Evolutionary conservation across 208 protist genomes (phyloP), one percentile per base, ranked within the genome.

Genomic region (Trichomonas vaginalis): DNA sequence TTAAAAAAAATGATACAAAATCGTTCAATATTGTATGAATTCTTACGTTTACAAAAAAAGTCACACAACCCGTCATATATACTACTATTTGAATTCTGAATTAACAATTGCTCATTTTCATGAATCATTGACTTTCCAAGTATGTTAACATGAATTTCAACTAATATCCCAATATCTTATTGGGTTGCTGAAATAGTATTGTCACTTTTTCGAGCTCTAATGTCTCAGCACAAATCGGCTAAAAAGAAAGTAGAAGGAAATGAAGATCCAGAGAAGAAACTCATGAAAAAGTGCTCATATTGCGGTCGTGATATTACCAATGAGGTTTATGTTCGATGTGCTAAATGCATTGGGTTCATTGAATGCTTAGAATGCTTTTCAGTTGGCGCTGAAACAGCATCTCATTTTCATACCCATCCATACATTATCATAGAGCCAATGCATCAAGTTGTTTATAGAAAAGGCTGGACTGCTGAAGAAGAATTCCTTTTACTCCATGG

Each of bases 391-490:
- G 86, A 92, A 32, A 39, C 86, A 48, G 14, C 42, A 48, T 39
- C 4, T 45, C 86, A 92, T 32, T 51, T 92, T 0, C 12, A 39
- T n/a, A 51, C 40, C 32, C 86, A 92, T 92, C 86, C 86, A 9
- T 92, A n/a, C 51, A 92, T 92, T 39, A n/a, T 51, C 17, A 35
- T 92, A 1, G 86, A 92, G 45, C 86, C 86, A 32, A 35, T 56
- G 17, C 17, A 45, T 3, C 86, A 92, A 32, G n/a, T 27, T 39
- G n/a, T 92, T 12, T 92, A 45, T 32, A 42, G 46, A 51, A 51
- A 92, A 92, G 86, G 86, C 0, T 92, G 86, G 86, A 51, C 45
- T 39, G 86, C 86, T 45, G 86, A 92, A 51, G 86, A 92, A 51
- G 86, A 92, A 51, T 35, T 51, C 21, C 10, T 40, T 27, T 51